Evolutionary conservation across 345 rosid species (phyloP), one percentile per base, ranked within the genome.

Genomic region (Sisymbrium altissimum): DNA sequence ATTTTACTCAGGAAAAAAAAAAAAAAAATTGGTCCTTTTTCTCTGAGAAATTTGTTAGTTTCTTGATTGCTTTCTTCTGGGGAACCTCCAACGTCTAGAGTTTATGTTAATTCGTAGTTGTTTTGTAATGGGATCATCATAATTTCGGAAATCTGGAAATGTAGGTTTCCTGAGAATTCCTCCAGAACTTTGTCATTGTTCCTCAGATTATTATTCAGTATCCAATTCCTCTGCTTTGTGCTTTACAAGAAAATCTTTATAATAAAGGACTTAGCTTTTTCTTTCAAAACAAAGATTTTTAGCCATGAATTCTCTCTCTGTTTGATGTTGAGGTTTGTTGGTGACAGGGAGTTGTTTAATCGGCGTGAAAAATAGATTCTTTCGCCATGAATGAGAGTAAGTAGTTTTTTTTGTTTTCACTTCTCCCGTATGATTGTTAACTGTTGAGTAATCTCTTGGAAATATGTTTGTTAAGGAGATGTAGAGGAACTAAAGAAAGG

Each of bases 401-500:
- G 80, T 70, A 76, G 27, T 41, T 9, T 46, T 4, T 3, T 35
- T 9, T 0, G 3, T 32, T 33, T 19, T 36, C 38, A 12, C 1
- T 35, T 15, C 46, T 17, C 65, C 46, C 38, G 2, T 38, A 14
- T 67, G 50, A 18, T 41, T 41, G 25, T 33, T 25, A 25, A 27
- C 14, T 44, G 64, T 65, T 73, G 67, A 43, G 25, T 27, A 41
- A 25, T 45, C 35, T 5, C 35, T 25, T n/a, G 27, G 13, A 6
- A 29, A 5, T 33, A 44, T 60, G 83, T 9, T 27, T 64, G 77
- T 54, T 66, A 64, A 33, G 64, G 77, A 68, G 83, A 82, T 74
- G 23, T 54, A 9, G 75, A 66, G 62, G 94, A 81, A 66, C 55
- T 78, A 2, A 75, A 30, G 71, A 85, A 82, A 8, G 94, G 86